Conservation (phyloP, 176 grass and related monocot genomes). For the Carex pumila region DNA sequence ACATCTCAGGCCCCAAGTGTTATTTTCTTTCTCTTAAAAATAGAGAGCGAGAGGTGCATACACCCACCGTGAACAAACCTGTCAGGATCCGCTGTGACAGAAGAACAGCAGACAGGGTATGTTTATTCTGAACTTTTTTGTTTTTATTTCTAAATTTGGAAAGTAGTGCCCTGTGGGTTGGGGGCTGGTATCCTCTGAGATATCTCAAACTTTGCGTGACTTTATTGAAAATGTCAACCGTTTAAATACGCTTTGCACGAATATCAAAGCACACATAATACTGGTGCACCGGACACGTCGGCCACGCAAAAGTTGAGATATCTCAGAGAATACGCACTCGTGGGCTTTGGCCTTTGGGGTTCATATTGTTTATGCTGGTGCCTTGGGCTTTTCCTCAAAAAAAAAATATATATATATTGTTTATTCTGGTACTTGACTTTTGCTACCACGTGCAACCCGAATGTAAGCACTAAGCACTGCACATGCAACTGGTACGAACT, state of each 20-base stretch:
- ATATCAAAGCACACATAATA: too few species aligned
- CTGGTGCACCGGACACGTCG: too few species aligned
- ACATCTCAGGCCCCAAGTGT: not conserved
- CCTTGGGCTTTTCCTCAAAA: not conserved
- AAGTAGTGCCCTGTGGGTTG: not conserved
- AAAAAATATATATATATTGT: too few species aligned
- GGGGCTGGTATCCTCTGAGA: too few species aligned
- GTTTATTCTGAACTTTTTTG: not conserved
- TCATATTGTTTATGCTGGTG: not conserved
- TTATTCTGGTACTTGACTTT: not conserved
- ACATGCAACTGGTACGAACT: not conserved
- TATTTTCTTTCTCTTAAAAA: not conserved
- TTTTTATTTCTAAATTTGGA: conserved; percentile 17
- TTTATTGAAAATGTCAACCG: too few species aligned
- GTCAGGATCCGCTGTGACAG: not conserved
- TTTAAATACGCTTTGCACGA: too few species aligned
- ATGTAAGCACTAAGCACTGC: not conserved
- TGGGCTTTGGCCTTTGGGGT: not conserved
- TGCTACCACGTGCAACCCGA: not conserved
- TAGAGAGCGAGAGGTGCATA: not conserved
- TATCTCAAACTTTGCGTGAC: too few species aligned
- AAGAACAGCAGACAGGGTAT: not conserved
- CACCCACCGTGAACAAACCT: not conserved
- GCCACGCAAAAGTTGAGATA: too few species aligned
- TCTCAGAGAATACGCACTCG: too few species aligned